These are phyloP conservation scores for Macadamia tetraphylla DNA, from an alignment of 164 flowering plant species.

Conservation along the genomic window DNA sequence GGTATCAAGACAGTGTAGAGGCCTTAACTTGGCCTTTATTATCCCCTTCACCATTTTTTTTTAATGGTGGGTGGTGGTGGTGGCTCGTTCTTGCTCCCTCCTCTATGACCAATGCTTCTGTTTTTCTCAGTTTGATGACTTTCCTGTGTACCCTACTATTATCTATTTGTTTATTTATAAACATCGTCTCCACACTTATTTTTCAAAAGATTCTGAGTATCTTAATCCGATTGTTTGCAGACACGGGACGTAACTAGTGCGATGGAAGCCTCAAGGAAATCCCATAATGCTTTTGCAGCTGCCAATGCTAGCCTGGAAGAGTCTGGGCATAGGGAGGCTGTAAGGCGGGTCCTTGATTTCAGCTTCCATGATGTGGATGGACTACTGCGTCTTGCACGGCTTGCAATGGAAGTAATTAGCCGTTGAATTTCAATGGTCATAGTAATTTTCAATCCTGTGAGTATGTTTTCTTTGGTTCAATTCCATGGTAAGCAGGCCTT, in stretches of 20 bases:
- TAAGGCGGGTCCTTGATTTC: slow-evolving; percentile 64
- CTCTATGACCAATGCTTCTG: no score
- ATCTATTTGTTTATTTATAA: not conserved
- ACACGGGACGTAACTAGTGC: slow-evolving; percentile 55
- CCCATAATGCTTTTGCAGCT: slow-evolving; percentile 50
- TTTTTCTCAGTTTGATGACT: no score
- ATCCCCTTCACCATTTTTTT: no score
- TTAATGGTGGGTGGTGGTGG: no score
- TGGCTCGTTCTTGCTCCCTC: no score
- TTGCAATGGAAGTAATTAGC: slow-evolving; percentile 55
- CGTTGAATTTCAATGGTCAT: slow-evolving; percentile 27
- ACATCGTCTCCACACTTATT: no score
- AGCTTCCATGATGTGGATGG: slow-evolving; percentile 71
- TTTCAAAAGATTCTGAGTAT: not conserved
- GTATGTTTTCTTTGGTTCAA: slow-evolving; percentile 22
- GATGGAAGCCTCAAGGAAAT: slow-evolving; percentile 74
- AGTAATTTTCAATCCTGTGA: slow-evolving; percentile 18
- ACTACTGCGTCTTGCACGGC: slow-evolving; percentile 50
- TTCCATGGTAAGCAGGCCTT: slow-evolving; percentile 13
- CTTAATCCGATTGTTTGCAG: slow-evolving; percentile 37
- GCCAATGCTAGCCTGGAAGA: slow-evolving; percentile 35
- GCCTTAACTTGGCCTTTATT: no score
- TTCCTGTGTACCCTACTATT: not conserved
- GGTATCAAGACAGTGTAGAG: no score
- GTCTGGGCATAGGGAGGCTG: slow-evolving; percentile 35